These are phyloP conservation scores for Prunus mume DNA, from an alignment of 306 rosid genomes.

Conservation along the genomic window DNA sequence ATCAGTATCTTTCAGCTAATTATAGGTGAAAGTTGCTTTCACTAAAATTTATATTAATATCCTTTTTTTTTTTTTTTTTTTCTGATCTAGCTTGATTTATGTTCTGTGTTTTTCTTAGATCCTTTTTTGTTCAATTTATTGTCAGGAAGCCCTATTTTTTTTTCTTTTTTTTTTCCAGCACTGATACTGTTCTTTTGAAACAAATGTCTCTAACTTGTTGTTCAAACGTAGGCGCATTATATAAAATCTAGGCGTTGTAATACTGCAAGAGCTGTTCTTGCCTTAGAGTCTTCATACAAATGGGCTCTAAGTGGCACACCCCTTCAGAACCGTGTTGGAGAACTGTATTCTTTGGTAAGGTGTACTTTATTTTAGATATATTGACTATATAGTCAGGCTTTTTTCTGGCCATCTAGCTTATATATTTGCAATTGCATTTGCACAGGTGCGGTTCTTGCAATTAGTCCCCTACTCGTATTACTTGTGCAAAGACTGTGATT, in stretches of 20 bases:
- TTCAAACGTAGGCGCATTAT: conserved; percentile 62
- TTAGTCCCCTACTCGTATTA: conserved; percentile 75
- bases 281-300: conserved; percentile 70
- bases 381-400: not conserved
- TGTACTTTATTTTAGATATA: not conserved
- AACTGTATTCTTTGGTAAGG: conserved; percentile 80
- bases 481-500: conserved; percentile 94
- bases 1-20: not conserved
- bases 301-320: conserved; percentile 99
- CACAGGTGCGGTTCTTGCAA: conserved; percentile 82
- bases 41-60: not conserved
- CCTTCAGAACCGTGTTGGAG: conserved; percentile 78
- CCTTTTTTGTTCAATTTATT: not conserved
- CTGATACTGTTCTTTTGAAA: not conserved
- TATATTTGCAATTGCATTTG: conserved; percentile 22
- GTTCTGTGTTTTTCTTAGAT: not conserved
- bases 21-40: not conserved
- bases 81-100: not conserved
- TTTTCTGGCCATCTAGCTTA: conserved; percentile 22
- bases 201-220: not conserved
- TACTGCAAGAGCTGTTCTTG: conserved; percentile 83
- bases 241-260: conserved; percentile 65
- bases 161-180: not conserved
- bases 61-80: not conserved
- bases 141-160: not conserved